Conservation (phyloP, 352 stramenopile genomes). For the Globisporangium middletonii region DNA sequence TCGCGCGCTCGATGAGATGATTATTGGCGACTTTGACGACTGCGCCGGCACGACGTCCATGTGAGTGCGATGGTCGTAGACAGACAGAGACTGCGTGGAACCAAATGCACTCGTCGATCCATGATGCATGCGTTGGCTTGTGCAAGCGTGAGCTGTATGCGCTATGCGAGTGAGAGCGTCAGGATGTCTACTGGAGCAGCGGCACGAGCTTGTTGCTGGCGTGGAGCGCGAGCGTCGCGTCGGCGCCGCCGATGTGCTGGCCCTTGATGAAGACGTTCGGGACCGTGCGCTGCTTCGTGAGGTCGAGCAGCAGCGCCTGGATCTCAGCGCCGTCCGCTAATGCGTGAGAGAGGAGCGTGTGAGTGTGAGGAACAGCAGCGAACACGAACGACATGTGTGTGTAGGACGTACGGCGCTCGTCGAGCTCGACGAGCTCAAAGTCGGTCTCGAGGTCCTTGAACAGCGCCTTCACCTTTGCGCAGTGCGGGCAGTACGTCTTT, state of each 20-base stretch:
- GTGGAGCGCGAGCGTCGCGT: slow-evolving; percentile 60
- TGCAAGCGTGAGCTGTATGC: too few species aligned
- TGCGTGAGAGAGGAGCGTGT: neutral
- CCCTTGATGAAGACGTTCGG: slow-evolving; percentile 98
- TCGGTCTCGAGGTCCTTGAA: slow-evolving; percentile 68
- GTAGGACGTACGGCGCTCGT: slow-evolving; percentile 35
- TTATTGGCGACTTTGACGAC: slow-evolving; percentile 94
- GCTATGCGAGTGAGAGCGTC: too few species aligned
- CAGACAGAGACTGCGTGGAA: slow-evolving; percentile 18
- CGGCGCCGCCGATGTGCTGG: slow-evolving; percentile 94
- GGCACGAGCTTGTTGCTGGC: slow-evolving; percentile 45
- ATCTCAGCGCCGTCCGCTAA: slow-evolving; percentile 86
- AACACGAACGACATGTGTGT: neutral
- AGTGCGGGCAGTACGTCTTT: slow-evolving; percentile 95
- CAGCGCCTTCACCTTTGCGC: slow-evolving; percentile 84
- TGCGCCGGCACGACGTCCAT: slow-evolving; percentile 88
- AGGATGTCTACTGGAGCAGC: slow-evolving; percentile 36
- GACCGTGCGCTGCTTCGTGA: slow-evolving; percentile 95
- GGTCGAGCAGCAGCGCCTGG: slow-evolving; percentile 83
- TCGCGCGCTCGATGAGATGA: slow-evolving; percentile 92
- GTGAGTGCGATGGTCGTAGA: slow-evolving; percentile 16
- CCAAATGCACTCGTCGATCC: too few species aligned
- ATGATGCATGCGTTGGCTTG: too few species aligned
- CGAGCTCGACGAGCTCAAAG: slow-evolving; percentile 66
- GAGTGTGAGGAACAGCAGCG: neutral